phyloP scores from a whole-genome alignment of 352 stramenopile species.

The Peronospora belbahrii region DNA sequence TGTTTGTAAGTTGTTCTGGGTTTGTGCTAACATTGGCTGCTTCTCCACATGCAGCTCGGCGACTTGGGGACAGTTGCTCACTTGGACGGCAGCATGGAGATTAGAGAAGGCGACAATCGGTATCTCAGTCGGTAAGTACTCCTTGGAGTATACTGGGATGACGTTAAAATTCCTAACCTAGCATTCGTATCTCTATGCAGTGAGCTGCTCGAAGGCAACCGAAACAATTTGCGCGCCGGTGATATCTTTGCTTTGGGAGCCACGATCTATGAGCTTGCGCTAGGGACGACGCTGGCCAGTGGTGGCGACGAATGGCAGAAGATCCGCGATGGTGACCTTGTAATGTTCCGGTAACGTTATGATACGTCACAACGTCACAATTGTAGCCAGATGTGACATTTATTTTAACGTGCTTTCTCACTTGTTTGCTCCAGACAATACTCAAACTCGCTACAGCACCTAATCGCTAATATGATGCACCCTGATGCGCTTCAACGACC shows the following conservation, averaged over 20 bases:
- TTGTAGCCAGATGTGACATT: not conserved
- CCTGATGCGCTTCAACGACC: constrained; percentile 74
- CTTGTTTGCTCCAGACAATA: constrained; percentile 46
- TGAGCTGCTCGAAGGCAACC: constrained; percentile 72
- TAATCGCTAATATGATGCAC: constrained; percentile 85
- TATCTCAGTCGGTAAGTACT: constrained; percentile 66
- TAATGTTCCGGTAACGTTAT: constrained; percentile 54
- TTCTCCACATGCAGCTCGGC: constrained; percentile 34
- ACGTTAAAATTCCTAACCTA: not conserved
- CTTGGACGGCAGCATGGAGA: constrained; percentile 76
- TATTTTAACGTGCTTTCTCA: constrained; percentile 8
- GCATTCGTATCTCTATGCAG: constrained; percentile 17
- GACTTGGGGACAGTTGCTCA: constrained; percentile 76
- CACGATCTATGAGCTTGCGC: constrained; percentile 77
- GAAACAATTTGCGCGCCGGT: constrained; percentile 61
- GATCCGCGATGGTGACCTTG: constrained; percentile 76
- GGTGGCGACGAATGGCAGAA: constrained; percentile 81
- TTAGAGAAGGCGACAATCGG: constrained; percentile 81
- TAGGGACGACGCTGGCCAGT: constrained; percentile 56
- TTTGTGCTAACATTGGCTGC: constrained; percentile 1
- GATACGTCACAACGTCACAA: no score
- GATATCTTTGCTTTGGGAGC: constrained; percentile 83
- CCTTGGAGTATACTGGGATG: not conserved
- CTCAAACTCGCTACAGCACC: constrained; percentile 80
- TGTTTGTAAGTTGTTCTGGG: not conserved